Percentiles rank a stretch among this genome's conserved stretches.
Evolutionary conservation across 2,329 filamentous ascomycete species (phyloP).

Genomic region (Colletotrichum spinosum): DNA sequence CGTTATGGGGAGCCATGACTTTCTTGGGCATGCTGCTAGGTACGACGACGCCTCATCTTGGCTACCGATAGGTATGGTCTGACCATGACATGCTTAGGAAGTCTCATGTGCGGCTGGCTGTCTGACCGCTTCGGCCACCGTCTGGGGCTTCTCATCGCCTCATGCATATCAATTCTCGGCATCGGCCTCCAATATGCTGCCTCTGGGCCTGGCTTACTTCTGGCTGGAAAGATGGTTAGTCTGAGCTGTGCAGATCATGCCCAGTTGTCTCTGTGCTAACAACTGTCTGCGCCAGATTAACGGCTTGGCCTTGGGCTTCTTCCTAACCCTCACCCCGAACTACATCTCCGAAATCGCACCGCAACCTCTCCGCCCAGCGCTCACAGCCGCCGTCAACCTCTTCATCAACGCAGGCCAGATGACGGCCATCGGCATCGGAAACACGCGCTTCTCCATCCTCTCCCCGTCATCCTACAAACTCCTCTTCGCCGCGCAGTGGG

Average conservation of each 20-base stretch:
- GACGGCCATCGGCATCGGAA: neutral
- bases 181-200: constrained; percentile 3
- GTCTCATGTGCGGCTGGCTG: neutral
- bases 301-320: constrained; percentile 1
- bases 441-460: neutral
- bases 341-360: constrained; percentile 7
- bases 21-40: constrained; percentile 1
- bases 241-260: no score
- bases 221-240: constrained; percentile 1
- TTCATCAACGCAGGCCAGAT: constrained; percentile 2
- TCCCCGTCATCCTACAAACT: neutral
- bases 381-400: constrained; percentile 1
- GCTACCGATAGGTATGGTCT: neutral
- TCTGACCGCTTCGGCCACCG: neutral
- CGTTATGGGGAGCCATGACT: constrained; percentile 8
- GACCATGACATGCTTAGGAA: neutral
- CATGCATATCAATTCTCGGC: neutral
- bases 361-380: neutral
- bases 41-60: neutral
- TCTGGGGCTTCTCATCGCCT: neutral
- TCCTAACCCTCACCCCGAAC: neutral
- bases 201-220: neutral
- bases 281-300: neutral
- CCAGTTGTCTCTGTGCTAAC: no score
- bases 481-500: constrained; percentile 3